Conservation (phyloP, 805 yeast species). For the Candida corydali region DNA sequence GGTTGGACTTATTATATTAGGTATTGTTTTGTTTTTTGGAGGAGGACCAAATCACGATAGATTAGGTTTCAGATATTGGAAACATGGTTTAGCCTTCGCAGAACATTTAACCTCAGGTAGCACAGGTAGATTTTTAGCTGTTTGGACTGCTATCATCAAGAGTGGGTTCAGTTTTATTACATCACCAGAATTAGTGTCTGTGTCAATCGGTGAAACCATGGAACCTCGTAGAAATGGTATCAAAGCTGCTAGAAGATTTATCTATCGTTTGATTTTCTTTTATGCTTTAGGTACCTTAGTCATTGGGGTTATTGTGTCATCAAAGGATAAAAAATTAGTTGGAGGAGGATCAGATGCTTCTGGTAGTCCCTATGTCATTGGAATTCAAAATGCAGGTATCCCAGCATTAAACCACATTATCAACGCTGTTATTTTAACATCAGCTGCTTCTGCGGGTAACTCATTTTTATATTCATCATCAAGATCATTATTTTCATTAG, state of each 20-base stretch:
- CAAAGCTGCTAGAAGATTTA: slow-evolving; percentile 56
- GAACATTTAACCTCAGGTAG: slow-evolving; percentile 46
- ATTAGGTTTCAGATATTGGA: slow-evolving; percentile 45
- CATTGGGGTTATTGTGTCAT: slow-evolving; percentile 35
- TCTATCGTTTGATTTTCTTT: slow-evolving; percentile 45
- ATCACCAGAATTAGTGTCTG: slow-evolving; percentile 63
- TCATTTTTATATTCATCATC: slow-evolving; percentile 41
- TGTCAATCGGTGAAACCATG: slow-evolving; percentile 54
- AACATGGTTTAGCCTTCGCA: slow-evolving; percentile 30
- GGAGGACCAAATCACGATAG: slow-evolving; percentile 37
- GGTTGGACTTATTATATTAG: slow-evolving; percentile 28
- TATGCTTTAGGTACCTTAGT: slow-evolving; percentile 38
- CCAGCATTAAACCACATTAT: slow-evolving; percentile 56
- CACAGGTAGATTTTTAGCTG: slow-evolving; percentile 61
- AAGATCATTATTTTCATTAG: slow-evolving; percentile 38
- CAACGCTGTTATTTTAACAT: slow-evolving; percentile 57
- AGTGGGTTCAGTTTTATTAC: slow-evolving; percentile 65
- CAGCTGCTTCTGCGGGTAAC: slow-evolving; percentile 49
- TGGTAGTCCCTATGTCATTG: slow-evolving; percentile 65
- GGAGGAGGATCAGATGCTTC: slow-evolving; percentile 41
- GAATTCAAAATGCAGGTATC: slow-evolving; percentile 58
- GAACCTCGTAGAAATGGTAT: slow-evolving; percentile 39
- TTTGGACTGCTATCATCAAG: slow-evolving; percentile 59
- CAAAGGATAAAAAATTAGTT: slow-evolving; percentile 21
- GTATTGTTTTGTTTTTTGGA: slow-evolving; percentile 34